phyloP scores from a whole-genome alignment of 1,284 basidiomycete species.

The Fomitopsis palustris region DNA sequence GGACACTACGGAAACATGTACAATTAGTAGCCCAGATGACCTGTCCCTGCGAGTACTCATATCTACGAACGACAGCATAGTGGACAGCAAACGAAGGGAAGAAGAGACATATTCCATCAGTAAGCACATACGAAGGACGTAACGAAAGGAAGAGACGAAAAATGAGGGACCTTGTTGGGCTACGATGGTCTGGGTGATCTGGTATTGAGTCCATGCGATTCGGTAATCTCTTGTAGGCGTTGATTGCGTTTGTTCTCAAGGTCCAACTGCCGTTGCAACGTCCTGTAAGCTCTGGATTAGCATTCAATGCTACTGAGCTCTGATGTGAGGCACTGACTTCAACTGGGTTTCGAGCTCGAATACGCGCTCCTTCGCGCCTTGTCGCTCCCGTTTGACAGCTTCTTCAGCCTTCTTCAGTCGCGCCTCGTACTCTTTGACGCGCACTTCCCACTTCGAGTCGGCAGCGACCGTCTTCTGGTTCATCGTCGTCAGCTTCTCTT shows the following conservation, averaged over 20 bases:
- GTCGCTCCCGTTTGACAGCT: slow-evolving; percentile 91
- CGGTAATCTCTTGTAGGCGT: slow-evolving; percentile 66
- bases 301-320: neutral
- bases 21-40: slow-evolving; percentile 1
- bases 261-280: slow-evolving; percentile 66
- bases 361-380: slow-evolving; percentile 88
- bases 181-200: slow-evolving; percentile 20
- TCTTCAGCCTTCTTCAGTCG: slow-evolving; percentile 86
- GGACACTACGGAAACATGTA: slow-evolving; percentile 4
- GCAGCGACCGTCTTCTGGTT: slow-evolving; percentile 67
- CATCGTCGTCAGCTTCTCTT: slow-evolving; percentile 76
- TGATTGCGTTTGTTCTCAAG: slow-evolving; percentile 64
- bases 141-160: slow-evolving; percentile 1
- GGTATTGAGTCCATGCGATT: slow-evolving; percentile 34
- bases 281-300: slow-evolving; percentile 36
- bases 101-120: neutral
- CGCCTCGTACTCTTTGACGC: slow-evolving; percentile 89
- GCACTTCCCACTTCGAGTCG: slow-evolving; percentile 88
- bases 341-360: slow-evolving; percentile 66
- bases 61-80: slow-evolving; percentile 1
- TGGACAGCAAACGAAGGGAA: neutral
- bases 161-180: neutral
- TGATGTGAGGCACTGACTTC: slow-evolving; percentile 44
- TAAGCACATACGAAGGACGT: slow-evolving; percentile 8
- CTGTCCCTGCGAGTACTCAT: neutral